Conservation (phyloP, 305 asterid species). For the Solanum chacoense region DNA sequence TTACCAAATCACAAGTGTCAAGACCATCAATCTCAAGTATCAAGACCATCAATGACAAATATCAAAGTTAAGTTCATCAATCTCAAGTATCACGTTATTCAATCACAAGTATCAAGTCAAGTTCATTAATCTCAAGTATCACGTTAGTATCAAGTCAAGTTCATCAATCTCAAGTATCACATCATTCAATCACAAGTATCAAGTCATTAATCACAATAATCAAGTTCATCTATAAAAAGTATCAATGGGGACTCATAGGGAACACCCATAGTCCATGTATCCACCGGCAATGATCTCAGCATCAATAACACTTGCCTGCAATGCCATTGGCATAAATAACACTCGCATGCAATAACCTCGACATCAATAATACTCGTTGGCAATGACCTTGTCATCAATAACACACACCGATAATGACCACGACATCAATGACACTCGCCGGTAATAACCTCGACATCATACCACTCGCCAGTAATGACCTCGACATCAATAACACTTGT, state of each 20-base stretch:
- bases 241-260: not conserved
- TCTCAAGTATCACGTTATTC: not conserved
- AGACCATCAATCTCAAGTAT: not conserved
- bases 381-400: no score
- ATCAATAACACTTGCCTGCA: not conserved
- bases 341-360: not conserved
- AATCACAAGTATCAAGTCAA: not conserved
- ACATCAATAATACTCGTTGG: not conserved
- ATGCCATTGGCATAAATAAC: not conserved
- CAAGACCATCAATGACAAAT: not conserved
- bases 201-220: not conserved
- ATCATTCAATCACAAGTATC: not conserved
- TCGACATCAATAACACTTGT: not conserved
- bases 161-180: not conserved
- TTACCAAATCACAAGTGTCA: not conserved
- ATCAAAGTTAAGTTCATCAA: no score
- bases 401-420: not conserved
- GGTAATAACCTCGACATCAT: no score
- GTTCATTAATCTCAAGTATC: not conserved
- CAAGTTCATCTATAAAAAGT: not conserved
- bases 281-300: not conserved
- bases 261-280: not conserved
- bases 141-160: not conserved
- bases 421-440: not conserved
- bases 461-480: not conserved